phyloP scores from a whole-genome alignment of 1,284 basidiomycete species.

The Ganoderma leucocontextum region DNA sequence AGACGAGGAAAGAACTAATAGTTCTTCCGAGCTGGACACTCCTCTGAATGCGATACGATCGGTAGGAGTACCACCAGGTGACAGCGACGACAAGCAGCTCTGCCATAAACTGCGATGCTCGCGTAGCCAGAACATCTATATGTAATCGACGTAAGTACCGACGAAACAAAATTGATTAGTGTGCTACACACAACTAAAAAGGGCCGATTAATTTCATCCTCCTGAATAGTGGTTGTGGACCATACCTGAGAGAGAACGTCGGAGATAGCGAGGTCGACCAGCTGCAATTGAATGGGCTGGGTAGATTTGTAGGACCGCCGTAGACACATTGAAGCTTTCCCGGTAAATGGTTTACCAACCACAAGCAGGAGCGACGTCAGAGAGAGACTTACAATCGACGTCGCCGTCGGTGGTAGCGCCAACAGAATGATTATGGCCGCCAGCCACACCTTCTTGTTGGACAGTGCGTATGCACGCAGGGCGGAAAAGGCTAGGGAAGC shows the following conservation, averaged over 20 bases:
- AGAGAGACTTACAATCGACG: neutral
- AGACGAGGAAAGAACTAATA: neutral
- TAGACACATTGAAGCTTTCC: too few species aligned
- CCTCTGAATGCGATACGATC: neutral
- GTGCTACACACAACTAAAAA: neutral
- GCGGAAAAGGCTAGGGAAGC: neutral
- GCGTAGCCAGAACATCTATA: neutral
- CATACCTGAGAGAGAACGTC: neutral
- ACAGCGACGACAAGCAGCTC: neutral
- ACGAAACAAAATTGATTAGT: neutral
- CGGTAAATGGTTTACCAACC: neutral
- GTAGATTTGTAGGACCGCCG: neutral
- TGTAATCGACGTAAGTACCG: neutral
- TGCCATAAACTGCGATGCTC: neutral
- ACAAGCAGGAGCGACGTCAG: neutral
- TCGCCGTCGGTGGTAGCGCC: neutral
- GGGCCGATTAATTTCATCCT: neutral
- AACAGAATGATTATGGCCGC: neutral
- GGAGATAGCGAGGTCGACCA: neutral
- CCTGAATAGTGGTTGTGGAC: neutral
- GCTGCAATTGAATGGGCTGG: neutral
- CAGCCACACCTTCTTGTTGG: neutral
- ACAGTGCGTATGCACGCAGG: neutral
- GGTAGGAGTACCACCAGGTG: conserved; percentile 1
- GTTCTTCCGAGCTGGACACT: neutral